phyloP scores from a whole-genome alignment of 371 early-diverging fungal genomes.

The Blakeslea trispora region DNA sequence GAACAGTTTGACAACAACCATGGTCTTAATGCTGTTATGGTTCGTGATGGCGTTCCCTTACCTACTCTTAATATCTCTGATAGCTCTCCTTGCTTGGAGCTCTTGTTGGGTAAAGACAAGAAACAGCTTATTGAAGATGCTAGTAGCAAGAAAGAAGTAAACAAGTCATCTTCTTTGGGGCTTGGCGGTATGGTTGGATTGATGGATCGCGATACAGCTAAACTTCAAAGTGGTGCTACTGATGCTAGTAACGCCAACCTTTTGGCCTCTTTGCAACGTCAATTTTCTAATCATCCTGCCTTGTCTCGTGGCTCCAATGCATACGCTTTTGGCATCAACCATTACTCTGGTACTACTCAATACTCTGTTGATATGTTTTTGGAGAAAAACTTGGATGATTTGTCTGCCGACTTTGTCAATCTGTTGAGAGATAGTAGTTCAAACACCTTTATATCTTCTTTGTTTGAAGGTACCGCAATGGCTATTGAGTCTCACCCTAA shows the following conservation, averaged over 20 bases:
- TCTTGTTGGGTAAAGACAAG: constrained; percentile 48
- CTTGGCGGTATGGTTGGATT: constrained; percentile 54
- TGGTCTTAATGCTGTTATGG: constrained; percentile 54
- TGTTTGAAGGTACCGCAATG: constrained; percentile 82
- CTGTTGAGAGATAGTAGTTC: constrained; percentile 68
- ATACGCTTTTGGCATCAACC: constrained; percentile 72
- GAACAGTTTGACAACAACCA: constrained; percentile 56
- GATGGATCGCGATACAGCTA: constrained; percentile 59
- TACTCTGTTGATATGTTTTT: constrained; percentile 73
- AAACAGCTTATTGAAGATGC: constrained; percentile 11
- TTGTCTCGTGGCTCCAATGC: constrained; percentile 40
- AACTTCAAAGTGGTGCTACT: constrained; percentile 43
- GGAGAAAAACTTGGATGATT: constrained; percentile 71
- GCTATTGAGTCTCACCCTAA: constrained; percentile 84
- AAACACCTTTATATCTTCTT: constrained; percentile 78
- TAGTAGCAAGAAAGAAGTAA: constrained; percentile 7
- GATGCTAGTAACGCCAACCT: constrained; percentile 59
- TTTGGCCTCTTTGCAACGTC: constrained; percentile 39
- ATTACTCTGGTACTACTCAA: constrained; percentile 70
- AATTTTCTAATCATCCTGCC: constrained; percentile 33
- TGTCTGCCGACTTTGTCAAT: constrained; percentile 84
- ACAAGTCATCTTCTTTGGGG: constrained; percentile 30
- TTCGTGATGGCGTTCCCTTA: constrained; percentile 44
- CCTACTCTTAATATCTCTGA: constrained; percentile 53
- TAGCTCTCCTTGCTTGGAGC: constrained; percentile 53